Percentiles rank a stretch among this genome's conserved stretches.
Evolutionary conservation across 208 protist species (phyloP).

Genomic region (Leishmania aethiopica): DNA sequence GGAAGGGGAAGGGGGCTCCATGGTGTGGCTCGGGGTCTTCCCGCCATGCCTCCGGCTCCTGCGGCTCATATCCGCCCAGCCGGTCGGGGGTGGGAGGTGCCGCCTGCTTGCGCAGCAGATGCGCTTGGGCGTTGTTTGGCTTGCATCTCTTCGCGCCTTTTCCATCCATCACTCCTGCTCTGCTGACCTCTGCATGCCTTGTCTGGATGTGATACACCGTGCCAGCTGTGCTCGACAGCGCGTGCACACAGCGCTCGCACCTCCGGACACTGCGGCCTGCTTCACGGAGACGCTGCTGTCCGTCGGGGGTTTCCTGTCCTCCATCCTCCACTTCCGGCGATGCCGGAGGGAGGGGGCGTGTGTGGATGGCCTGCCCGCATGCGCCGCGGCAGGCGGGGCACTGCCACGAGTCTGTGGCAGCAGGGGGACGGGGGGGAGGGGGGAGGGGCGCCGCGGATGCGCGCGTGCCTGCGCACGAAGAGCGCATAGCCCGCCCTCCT

Average conservation of each 20-base stretch:
- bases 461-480: neutral
- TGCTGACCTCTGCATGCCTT: neutral
- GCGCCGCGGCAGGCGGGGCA: neutral
- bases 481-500: neutral
- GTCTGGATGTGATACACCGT: neutral
- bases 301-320: neutral
- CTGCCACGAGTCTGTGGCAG: neutral
- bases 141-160: neutral
- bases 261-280: neutral
- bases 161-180: slow-evolving; percentile 6
- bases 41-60: neutral
- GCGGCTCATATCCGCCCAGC: neutral
- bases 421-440: neutral
- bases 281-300: too few species aligned
- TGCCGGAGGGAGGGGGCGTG: neutral
- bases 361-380: neutral
- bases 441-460: neutral
- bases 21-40: neutral
- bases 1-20: neutral
- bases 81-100: neutral
- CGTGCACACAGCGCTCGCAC: neutral
- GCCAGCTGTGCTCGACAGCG: neutral
- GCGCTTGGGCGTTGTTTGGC: neutral
- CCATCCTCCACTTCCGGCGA: neutral
- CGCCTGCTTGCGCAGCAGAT: too few species aligned